Percentiles rank a stretch among this genome's conserved stretches.
phyloP scores from a whole-genome alignment of 2,329 filamentous ascomycete species.

The Claviceps pusilla region DNA sequence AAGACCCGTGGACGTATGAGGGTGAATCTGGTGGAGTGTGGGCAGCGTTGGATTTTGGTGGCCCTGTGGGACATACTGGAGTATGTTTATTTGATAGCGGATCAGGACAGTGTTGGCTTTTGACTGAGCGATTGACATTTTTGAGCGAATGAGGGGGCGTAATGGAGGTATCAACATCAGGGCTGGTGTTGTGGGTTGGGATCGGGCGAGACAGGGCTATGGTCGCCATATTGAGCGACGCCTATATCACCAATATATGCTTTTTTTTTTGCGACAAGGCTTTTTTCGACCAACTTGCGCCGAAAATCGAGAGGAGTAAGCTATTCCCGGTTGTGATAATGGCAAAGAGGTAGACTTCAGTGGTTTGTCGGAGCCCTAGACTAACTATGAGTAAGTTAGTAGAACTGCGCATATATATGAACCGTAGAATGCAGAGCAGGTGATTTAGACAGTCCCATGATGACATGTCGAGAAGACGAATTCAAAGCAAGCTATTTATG shows the following conservation, averaged over 20 bases:
- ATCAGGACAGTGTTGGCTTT: conserved; percentile 14
- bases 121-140: conserved; percentile 10
- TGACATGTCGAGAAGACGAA: not conserved
- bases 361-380: not conserved
- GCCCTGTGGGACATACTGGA: conserved; percentile 74
- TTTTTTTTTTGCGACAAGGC: not conserved
- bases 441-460: not conserved
- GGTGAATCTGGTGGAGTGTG: conserved; percentile 54
- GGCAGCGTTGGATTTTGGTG: conserved; percentile 37
- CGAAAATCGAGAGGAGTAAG: not conserved
- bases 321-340: not conserved
- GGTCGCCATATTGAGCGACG: conserved; percentile 31
- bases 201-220: conserved; percentile 37
- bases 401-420: not conserved
- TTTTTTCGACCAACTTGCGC: not conserved
- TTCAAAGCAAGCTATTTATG: not conserved
- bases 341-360: not conserved
- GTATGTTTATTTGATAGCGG: conserved; percentile 78
- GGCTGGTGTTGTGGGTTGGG: conserved; percentile 28
- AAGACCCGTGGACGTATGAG: conserved; percentile 32
- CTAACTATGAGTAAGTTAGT: not conserved
- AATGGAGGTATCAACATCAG: conserved; percentile 23
- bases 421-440: not conserved
- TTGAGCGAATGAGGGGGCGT: conserved; percentile 27
- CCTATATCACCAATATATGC: not conserved